Evolutionary conservation across 2,329 filamentous ascomycete species (phyloP).

Genomic region (Colletotrichum incanum): DNA sequence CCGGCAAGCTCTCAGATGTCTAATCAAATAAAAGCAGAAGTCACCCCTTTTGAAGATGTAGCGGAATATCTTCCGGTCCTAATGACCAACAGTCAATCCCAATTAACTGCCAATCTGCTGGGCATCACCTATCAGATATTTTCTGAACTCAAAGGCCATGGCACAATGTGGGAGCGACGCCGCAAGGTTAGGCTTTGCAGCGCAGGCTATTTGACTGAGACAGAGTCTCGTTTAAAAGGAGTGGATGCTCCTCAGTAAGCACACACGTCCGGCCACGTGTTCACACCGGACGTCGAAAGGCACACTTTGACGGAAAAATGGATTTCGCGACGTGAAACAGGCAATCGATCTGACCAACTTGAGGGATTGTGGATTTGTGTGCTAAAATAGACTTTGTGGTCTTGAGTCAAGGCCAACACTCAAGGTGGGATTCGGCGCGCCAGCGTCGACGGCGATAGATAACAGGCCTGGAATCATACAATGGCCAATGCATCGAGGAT

Average conservation of each 20-base stretch:
- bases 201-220: slow-evolving; percentile 11
- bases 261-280: slow-evolving; percentile 40
- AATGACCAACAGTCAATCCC: background rate
- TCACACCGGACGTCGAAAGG: slow-evolving; percentile 11
- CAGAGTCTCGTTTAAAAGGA: background rate
- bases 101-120: background rate
- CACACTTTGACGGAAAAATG: slow-evolving; percentile 21
- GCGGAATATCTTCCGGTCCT: too few relatives aligned
- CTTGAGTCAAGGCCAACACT: slow-evolving; percentile 30
- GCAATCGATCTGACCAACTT: background rate
- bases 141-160: background rate
- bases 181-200: background rate
- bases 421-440: slow-evolving; percentile 4
- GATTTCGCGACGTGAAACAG: slow-evolving; percentile 32
- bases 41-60: background rate
- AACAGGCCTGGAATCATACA: too few relatives aligned
- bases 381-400: slow-evolving; percentile 35
- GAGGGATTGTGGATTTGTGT: slow-evolving; percentile 28
- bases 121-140: background rate
- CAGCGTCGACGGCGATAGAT: slow-evolving; percentile 3
- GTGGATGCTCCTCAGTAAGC: slow-evolving; percentile 24
- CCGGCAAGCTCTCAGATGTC: background rate
- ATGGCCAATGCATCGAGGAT: background rate
- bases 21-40: background rate
- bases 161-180: background rate